These are phyloP conservation scores for Kurtzmaniella fragi DNA, from an alignment of 805 yeast species.

Conservation along the genomic window DNA sequence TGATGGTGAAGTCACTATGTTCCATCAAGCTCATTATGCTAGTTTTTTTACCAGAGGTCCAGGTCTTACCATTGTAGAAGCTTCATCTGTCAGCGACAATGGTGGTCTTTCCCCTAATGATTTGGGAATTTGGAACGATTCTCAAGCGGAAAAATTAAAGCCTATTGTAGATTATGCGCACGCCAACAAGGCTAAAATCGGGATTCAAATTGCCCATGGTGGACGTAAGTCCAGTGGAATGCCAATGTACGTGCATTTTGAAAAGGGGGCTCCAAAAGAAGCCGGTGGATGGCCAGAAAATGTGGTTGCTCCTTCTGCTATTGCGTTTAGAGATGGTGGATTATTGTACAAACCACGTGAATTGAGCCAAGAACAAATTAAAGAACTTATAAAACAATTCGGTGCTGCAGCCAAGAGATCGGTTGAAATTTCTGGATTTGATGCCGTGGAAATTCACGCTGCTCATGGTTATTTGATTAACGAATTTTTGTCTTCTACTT, in stretches of 20 bases:
- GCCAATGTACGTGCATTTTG: constrained; percentile 23
- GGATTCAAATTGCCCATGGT: constrained; percentile 52
- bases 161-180: constrained; percentile 43
- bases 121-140: constrained; percentile 47
- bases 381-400: constrained; percentile 36
- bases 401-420: constrained; percentile 46
- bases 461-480: constrained; percentile 60
- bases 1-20: constrained; percentile 39
- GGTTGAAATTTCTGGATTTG: constrained; percentile 46
- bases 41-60: constrained; percentile 44
- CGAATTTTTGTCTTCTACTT: constrained; percentile 40
- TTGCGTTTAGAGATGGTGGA: constrained; percentile 24
- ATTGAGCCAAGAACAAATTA: constrained; percentile 38
- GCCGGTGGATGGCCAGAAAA: constrained; percentile 41
- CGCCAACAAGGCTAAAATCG: constrained; percentile 40
- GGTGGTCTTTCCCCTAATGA: constrained; percentile 43
- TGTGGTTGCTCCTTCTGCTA: constrained; percentile 43
- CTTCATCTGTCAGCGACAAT: constrained; percentile 33
- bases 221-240: constrained; percentile 44
- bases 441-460: constrained; percentile 61
- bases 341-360: constrained; percentile 30
- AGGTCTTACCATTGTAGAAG: constrained; percentile 45
- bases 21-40: constrained; percentile 48
- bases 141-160: constrained; percentile 38
- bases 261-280: constrained; percentile 21